Conservation (phyloP, 2,329 filamentous ascomycete species). For the Fusarium succisae region DNA sequence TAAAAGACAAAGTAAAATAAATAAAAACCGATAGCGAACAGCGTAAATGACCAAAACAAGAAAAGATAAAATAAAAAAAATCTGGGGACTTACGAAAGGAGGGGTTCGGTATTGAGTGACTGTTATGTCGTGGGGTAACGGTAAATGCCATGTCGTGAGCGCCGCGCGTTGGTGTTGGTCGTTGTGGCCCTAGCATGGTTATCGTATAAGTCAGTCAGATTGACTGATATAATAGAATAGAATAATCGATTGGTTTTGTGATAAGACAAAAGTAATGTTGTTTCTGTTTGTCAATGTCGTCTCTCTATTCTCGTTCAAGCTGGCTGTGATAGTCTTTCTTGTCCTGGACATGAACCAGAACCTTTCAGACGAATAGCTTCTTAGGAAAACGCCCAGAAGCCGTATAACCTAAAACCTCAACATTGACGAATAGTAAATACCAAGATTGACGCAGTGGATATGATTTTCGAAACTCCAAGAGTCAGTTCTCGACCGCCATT, state of each 20-base stretch:
- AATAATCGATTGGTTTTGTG: not conserved
- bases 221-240: not conserved
- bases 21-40: not conserved
- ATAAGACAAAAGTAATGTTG: not conserved
- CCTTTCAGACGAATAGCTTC: not conserved
- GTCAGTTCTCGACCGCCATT: not conserved
- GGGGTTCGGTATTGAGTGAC: constrained; percentile 54
- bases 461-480: not conserved
- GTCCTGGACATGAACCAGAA: not conserved
- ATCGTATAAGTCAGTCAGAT: constrained; percentile 20
- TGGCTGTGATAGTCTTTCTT: not conserved
- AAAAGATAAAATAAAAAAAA: not conserved
- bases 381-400: not conserved
- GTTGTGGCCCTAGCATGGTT: constrained; percentile 31
- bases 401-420: not conserved
- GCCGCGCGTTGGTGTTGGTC: constrained; percentile 32
- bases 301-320: not conserved
- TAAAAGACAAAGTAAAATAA: not conserved
- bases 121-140: constrained; percentile 26
- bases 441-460: not conserved
- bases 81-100: constrained; percentile 60
- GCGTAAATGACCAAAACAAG: not conserved
- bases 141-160: constrained; percentile 24
- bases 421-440: not conserved
- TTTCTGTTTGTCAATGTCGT: not conserved